Evolutionary conservation across 176 grass and related monocot species (phyloP), one percentile per base, ranked within the genome.

Genomic region (Triticum dicoccoides): DNA sequence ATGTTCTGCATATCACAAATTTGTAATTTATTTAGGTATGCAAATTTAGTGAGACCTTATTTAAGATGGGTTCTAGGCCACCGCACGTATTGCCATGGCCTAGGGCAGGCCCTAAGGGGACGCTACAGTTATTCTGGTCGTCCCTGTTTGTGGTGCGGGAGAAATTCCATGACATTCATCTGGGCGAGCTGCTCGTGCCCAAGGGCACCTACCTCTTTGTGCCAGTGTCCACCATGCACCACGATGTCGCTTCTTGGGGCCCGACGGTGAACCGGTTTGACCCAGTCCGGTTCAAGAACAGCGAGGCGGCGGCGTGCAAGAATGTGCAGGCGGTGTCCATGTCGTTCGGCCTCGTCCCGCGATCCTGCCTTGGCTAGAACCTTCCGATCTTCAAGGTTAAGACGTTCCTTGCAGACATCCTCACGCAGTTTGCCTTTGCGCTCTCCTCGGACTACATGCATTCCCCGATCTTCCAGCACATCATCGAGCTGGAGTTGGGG

Each of bases 51-150:
- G 45, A 1, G 3, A 0, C 12, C 45, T 47, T 14, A 47, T 4
- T 47, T 47, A 47, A 13, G 3, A 47, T 47, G 3, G 45, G 45
- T 2, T 3, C 11, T 45, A 45, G 3, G 42, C 11, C 42, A 11
- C 42, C 3, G 11, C 42, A 45, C 11, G 10, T 45, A 10, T 45
- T 45, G 42, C 11, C 41, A 45, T 45, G 92, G 89, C 32, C 76
- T 86, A 35, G 87, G 92, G 84, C 87, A 25, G 87, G 89, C 64
- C 85, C 82, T 34, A 87, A 90, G 65, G 92, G 88, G 87, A 94
- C 87, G 18, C 87, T 94, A 18, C 87, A 78, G 45, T 73, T 91
- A 23, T 94, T 91, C 82, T 85, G 87, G 4, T 87, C 85, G 0
- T 82, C 84, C 8, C 78, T 87, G 8, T 91, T 89, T 54, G 85